phyloP scores from a whole-genome alignment of 1,284 basidiomycete species.

The Chondrostereum purpureum region DNA sequence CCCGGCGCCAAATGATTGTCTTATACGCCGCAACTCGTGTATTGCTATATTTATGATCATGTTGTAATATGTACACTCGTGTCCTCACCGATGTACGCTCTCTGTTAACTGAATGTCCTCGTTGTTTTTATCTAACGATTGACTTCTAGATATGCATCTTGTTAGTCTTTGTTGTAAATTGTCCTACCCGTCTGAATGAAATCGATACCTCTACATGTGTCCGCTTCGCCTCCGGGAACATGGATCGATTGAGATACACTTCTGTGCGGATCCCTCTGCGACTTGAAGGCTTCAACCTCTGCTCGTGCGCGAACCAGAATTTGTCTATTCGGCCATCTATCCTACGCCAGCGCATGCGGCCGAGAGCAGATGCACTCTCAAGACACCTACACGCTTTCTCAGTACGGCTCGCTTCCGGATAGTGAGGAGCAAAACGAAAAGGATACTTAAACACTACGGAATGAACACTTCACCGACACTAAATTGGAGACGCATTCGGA shows the following conservation, averaged over 20 bases:
- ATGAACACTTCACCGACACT: background rate
- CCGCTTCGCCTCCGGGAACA: background rate
- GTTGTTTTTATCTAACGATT: background rate
- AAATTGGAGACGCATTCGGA: background rate
- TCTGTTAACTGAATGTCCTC: background rate
- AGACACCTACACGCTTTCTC: background rate
- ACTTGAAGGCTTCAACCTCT: background rate
- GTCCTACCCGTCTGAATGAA: too few species aligned
- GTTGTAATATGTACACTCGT: background rate
- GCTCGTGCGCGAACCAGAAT: too few species aligned
- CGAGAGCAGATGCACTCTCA: background rate
- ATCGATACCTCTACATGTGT: too few species aligned
- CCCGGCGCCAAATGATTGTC: background rate
- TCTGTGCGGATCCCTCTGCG: background rate
- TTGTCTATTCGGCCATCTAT: background rate
- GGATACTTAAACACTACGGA: background rate
- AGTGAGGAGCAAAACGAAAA: background rate
- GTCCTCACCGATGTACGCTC: background rate
- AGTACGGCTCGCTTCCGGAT: background rate
- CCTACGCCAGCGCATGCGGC: background rate
- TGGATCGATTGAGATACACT: background rate
- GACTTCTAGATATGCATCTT: background rate
- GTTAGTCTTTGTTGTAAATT: background rate
- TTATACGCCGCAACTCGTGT: too few species aligned
- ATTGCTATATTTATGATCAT: background rate